phyloP scores from a whole-genome alignment of 2,329 filamentous ascomycete species.

The Trichoderma harzianum region DNA sequence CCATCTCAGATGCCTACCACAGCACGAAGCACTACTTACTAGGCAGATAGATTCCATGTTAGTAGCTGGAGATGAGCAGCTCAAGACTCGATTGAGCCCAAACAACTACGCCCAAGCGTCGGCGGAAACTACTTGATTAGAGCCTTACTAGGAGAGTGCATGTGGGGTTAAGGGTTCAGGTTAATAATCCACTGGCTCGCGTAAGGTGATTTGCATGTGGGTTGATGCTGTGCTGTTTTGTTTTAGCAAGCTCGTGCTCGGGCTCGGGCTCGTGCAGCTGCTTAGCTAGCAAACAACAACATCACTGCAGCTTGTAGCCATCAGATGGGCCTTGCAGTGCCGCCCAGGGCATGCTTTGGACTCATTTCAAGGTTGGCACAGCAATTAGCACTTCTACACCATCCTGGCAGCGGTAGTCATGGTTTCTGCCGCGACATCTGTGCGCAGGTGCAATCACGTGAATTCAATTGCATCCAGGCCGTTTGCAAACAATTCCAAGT shows the following conservation, averaged over 20 bases:
- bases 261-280: not conserved
- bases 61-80: not conserved
- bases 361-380: not conserved
- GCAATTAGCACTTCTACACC: not conserved
- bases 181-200: not conserved
- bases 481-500: not conserved
- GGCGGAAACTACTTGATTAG: not conserved
- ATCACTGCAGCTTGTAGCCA: not conserved
- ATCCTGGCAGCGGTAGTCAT: not conserved
- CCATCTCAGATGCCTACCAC: not conserved
- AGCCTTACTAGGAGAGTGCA: not conserved
- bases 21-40: not conserved
- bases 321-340: not conserved
- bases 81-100: not conserved
- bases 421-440: not conserved
- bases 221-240: not conserved
- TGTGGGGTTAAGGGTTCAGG: not conserved
- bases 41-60: not conserved
- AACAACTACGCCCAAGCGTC: not conserved
- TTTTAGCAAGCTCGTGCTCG: not conserved
- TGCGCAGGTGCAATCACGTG: conserved; percentile 4
- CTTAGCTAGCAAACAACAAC: not conserved
- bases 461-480: not conserved
- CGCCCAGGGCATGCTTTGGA: not conserved
- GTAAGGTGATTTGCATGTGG: not conserved